These are phyloP conservation scores for Skeletonema marinoi DNA, from an alignment of 108 stramenopile species.

Conservation along the genomic window DNA sequence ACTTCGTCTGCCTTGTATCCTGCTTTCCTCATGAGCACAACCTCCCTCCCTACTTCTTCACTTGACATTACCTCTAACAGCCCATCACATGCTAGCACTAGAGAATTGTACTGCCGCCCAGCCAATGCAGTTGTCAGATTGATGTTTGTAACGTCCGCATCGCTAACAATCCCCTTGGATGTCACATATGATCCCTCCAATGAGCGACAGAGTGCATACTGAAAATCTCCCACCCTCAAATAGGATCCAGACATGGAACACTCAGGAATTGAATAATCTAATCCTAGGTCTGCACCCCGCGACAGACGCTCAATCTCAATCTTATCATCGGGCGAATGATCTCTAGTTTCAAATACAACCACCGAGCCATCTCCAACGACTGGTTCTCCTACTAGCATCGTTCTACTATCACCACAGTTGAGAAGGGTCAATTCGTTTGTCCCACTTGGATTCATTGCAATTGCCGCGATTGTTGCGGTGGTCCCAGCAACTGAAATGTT, in stretches of 20 bases:
- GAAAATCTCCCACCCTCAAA: slow-evolving; percentile 68
- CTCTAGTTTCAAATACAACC: slow-evolving; percentile 61
- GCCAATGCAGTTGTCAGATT: slow-evolving; percentile 25
- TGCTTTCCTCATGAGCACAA: slow-evolving; percentile 51
- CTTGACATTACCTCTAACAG: slow-evolving; percentile 82
- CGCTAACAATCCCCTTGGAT: slow-evolving; percentile 76
- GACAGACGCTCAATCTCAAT: slow-evolving; percentile 56
- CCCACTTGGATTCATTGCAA: slow-evolving; percentile 54
- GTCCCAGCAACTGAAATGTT: slow-evolving; percentile 52
- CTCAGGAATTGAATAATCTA: slow-evolving; percentile 68
- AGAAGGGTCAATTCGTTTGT: slow-evolving; percentile 51
- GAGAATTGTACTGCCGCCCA: slow-evolving; percentile 46
- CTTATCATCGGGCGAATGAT: slow-evolving; percentile 73
- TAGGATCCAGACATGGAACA: slow-evolving; percentile 57
- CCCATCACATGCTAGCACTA: slow-evolving; percentile 77
- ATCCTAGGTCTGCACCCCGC: slow-evolving; percentile 48
- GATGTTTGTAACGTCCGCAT: slow-evolving; percentile 60
- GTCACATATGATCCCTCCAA: slow-evolving; percentile 78
- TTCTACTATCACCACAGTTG: slow-evolving; percentile 83
- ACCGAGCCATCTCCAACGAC: slow-evolving; percentile 24
- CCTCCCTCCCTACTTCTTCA: slow-evolving; percentile 69
- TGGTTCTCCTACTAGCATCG: slow-evolving; percentile 56
- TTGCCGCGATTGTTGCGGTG: slow-evolving; percentile 64
- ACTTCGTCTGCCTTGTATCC: slow-evolving; percentile 59
- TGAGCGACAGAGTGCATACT: slow-evolving; percentile 69